These are phyloP conservation scores for Physcomitrellopsis africana DNA, from an alignment of 225 moss, liverwort and hornwort genomes.

Conservation along the genomic window DNA sequence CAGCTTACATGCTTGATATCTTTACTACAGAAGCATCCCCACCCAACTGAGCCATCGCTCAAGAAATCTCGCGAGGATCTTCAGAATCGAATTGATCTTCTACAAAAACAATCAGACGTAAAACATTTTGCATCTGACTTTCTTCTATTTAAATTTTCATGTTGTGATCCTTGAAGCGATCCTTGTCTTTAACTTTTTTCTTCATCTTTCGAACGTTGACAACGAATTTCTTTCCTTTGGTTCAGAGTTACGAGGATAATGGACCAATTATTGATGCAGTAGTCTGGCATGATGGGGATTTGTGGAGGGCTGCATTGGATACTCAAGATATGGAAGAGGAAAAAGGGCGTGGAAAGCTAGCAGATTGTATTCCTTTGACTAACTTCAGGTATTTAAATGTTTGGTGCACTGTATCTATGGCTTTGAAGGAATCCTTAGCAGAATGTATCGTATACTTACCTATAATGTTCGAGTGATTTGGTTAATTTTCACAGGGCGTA, in stretches of 20 bases:
- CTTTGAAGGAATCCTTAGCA: conserved; percentile 6
- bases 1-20: conserved; percentile 28
- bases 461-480: conserved; percentile 11
- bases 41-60: conserved; percentile 59
- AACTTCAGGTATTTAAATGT: conserved; percentile 73
- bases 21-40: conserved; percentile 72
- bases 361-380: conserved; percentile 84
- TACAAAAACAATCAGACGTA: conserved; percentile 87
- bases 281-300: conserved; percentile 93
- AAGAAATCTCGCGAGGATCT: conserved; percentile 96
- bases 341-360: conserved; percentile 77
- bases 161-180: conserved; percentile 12
- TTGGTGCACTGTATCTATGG: not conserved
- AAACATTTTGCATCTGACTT: conserved; percentile 22
- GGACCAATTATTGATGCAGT: conserved; percentile 94
- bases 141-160: conserved; percentile 17
- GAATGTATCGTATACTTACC: conserved; percentile 10
- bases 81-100: conserved; percentile 78
- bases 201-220: not conserved
- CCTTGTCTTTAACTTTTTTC: not conserved
- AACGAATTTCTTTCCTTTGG: conserved; percentile 18
- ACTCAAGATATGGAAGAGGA: conserved; percentile 95
- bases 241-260: conserved; percentile 86
- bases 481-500: conserved; percentile 9
- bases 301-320: conserved; percentile 96